Conservation (phyloP, 2,329 filamentous ascomycete species). For the Stachybotrys chlorohalonatus region DNA sequence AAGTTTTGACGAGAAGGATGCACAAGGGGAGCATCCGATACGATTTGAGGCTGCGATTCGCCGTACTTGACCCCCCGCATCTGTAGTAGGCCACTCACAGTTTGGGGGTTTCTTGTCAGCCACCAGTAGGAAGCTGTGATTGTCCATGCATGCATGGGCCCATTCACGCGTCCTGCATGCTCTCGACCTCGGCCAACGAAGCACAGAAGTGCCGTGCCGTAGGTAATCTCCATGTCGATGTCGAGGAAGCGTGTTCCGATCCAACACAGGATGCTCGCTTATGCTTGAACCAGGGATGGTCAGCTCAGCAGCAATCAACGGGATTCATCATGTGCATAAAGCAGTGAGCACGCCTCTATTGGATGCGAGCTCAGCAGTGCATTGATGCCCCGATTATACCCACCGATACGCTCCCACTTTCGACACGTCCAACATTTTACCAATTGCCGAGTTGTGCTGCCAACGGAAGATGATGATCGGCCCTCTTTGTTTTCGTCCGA, state of each 20-base stretch:
- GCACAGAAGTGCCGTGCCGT: not conserved
- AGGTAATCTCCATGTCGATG: not conserved
- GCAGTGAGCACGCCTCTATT: not conserved
- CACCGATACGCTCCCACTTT: not conserved
- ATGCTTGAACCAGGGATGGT: not conserved
- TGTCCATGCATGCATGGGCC: not conserved
- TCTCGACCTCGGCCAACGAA: not conserved
- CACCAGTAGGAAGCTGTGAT: not conserved
- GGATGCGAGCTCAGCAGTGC: not conserved
- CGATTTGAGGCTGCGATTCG: not conserved
- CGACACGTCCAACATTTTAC: not conserved
- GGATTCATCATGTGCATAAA: not conserved
- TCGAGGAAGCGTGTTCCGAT: not conserved
- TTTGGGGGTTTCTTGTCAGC: too few species aligned
- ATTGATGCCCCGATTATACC: not conserved
- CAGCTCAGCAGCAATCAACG: not conserved
- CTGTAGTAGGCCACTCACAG: too few species aligned
- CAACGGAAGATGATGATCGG: not conserved
- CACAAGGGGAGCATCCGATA: not conserved
- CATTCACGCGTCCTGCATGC: not conserved
- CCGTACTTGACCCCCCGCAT: not conserved
- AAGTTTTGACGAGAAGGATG: not conserved
- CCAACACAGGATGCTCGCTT: not conserved
- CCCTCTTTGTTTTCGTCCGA: not conserved
- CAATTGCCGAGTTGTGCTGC: not conserved